A percentile compares a stretch with the other conserved stretches of the same genome.
phyloP scores from a whole-genome alignment of 169 alveolate species.

The Cryptosporidium bovis region DNA sequence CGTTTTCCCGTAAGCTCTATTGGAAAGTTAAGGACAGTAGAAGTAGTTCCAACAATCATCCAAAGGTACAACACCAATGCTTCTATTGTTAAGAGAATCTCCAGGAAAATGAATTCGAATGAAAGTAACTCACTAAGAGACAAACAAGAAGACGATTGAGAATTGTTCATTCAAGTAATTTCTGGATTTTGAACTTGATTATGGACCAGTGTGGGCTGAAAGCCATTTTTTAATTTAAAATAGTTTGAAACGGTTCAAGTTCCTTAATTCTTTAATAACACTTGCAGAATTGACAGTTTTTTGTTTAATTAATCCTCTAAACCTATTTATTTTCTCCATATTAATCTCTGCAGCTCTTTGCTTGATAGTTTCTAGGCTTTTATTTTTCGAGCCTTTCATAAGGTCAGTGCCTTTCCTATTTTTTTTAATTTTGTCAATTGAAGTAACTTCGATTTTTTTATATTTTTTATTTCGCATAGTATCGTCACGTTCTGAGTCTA shows the following conservation, averaged over 20 bases:
- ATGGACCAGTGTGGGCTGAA: not conserved
- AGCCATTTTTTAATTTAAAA: too few species aligned
- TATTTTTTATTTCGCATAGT: too few species aligned
- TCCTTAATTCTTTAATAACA: slow-evolving; percentile 7
- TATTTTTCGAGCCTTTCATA: not conserved
- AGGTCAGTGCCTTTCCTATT: not conserved
- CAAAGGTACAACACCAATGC: not conserved
- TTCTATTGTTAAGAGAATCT: not conserved
- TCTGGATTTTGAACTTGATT: not conserved
- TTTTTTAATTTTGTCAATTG: not conserved
- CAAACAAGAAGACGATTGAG: slow-evolving; percentile 13
- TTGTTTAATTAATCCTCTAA: not conserved
- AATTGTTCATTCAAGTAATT: not conserved
- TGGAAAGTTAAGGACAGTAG: slow-evolving; percentile 13
- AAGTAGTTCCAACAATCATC: slow-evolving; percentile 13
- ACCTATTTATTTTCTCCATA: slow-evolving; percentile 3
- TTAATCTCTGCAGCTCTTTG: slow-evolving; percentile 62
- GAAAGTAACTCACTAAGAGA: not conserved
- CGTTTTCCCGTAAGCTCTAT: slow-evolving; percentile 19
- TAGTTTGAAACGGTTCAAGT: not conserved
- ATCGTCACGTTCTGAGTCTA: too few species aligned
- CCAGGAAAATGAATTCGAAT: not conserved
- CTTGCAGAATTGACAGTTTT: slow-evolving; percentile 10
- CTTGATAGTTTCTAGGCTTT: slow-evolving; percentile 4
- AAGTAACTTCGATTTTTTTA: not conserved